Evolutionary conservation across 768 basidiomycete species (phyloP).

Genomic region (Mycena vitilis): DNA sequence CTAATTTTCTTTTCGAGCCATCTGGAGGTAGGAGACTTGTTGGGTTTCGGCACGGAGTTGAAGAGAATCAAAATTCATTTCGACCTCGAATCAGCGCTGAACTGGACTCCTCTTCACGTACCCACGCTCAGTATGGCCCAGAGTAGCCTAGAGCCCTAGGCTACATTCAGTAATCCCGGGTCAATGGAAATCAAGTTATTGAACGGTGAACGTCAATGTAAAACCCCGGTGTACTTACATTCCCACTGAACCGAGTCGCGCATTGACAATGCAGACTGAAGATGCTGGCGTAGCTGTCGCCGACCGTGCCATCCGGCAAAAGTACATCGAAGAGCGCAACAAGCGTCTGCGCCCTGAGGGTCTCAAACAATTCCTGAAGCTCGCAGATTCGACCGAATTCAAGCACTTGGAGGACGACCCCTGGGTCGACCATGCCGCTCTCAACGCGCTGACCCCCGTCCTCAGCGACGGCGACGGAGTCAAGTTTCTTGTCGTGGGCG

Average conservation of each 20-base stretch:
- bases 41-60: too few relatives aligned
- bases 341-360: slow-evolving; percentile 32
- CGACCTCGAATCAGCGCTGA: too few relatives aligned
- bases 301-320: not conserved
- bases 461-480: slow-evolving; percentile 21
- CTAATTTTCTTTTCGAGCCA: too few relatives aligned
- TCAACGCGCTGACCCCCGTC: slow-evolving; percentile 15
- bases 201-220: not conserved
- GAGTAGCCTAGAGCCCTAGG: too few relatives aligned
- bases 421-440: slow-evolving; percentile 30
- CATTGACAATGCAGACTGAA: not conserved
- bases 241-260: not conserved
- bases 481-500: slow-evolving; percentile 27
- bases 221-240: too few relatives aligned
- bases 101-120: too few relatives aligned
- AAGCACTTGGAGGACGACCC: slow-evolving; percentile 22
- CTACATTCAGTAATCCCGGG: too few relatives aligned
- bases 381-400: slow-evolving; percentile 21
- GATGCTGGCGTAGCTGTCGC: not conserved
- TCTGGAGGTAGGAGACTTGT: too few relatives aligned
- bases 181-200: not conserved
- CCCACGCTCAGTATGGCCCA: too few relatives aligned
- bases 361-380: slow-evolving; percentile 19
- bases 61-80: too few relatives aligned
- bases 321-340: slow-evolving; percentile 30